Evolutionary conservation across 2,329 filamentous ascomycete species (phyloP).

Genomic region (Blastomyces silverae): DNA sequence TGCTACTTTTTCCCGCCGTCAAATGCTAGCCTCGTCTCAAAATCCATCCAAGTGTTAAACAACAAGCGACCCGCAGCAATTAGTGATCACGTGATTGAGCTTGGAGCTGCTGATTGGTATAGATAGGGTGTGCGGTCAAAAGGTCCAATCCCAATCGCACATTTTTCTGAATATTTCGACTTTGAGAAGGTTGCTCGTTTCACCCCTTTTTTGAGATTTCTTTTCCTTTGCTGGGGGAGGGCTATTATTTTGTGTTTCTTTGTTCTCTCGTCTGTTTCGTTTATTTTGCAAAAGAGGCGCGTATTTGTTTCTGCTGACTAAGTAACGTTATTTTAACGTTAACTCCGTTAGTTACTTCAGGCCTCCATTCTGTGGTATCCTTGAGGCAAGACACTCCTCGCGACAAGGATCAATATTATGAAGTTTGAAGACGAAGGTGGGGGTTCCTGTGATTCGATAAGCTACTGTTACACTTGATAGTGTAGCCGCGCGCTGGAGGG

Average conservation of each 20-base stretch:
- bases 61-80: conserved; percentile 1
- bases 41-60: neutral
- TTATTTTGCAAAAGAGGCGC: neutral
- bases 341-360: neutral
- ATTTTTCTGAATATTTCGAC: conserved; percentile 1
- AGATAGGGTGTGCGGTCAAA: too few relatives aligned
- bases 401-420: neutral
- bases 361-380: too few relatives aligned
- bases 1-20: neutral
- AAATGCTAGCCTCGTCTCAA: neutral
- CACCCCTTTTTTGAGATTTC: neutral
- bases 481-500: neutral
- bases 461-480: neutral
- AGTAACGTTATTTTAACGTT: neutral
- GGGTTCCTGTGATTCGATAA: neutral
- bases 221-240: neutral
- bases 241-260: neutral
- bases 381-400: neutral
- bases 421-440: neutral
- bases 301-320: neutral
- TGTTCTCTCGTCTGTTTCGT: neutral
- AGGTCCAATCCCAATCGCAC: neutral
- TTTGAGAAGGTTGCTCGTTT: neutral
- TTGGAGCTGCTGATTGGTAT: neutral
- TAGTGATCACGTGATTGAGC: conserved; percentile 3